Percentiles rank a stretch among this genome's conserved stretches.
These are phyloP conservation scores for Neonectria faginata DNA, from an alignment of 2,329 filamentous ascomycete species.

Conservation along the genomic window DNA sequence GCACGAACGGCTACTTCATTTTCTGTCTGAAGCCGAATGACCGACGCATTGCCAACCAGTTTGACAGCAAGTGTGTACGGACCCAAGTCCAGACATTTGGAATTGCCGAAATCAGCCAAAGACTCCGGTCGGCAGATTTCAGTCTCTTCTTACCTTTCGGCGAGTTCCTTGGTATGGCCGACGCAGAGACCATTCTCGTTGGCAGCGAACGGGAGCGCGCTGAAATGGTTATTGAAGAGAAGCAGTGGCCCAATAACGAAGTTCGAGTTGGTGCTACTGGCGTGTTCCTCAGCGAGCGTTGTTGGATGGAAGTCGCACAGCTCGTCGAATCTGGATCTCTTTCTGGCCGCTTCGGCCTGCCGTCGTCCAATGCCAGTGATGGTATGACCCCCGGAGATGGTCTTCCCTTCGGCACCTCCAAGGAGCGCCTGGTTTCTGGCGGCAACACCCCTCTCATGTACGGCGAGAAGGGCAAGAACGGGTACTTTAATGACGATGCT, in stretches of 20 bases:
- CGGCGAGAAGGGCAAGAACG: slow-evolving; percentile 80
- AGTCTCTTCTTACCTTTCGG: slow-evolving; percentile 95
- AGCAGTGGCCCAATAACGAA: slow-evolving; percentile 92
- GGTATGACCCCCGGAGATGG: slow-evolving; percentile 69
- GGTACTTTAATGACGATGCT: slow-evolving; percentile 90
- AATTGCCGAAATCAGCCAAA: slow-evolving; percentile 95
- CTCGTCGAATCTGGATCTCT: slow-evolving; percentile 72
- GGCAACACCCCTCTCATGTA: slow-evolving; percentile 70
- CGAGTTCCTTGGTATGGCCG: slow-evolving; percentile 91
- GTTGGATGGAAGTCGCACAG: slow-evolving; percentile 91
- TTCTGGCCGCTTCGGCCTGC: slow-evolving; percentile 52
- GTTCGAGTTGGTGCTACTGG: slow-evolving; percentile 91
- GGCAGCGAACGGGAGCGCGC: slow-evolving; percentile 93
- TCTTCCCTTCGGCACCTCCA: slow-evolving; percentile 71
- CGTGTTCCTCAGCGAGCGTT: slow-evolving; percentile 93
- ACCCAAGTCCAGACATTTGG: slow-evolving; percentile 95
- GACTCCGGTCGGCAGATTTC: slow-evolving; percentile 92
- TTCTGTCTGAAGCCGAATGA: slow-evolving; percentile 99
- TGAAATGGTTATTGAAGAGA: slow-evolving; percentile 90
- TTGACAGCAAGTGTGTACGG: slow-evolving; percentile 97
- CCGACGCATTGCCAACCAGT: slow-evolving; percentile 95
- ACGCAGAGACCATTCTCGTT: slow-evolving; percentile 85
- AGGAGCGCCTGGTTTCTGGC: slow-evolving; percentile 67
- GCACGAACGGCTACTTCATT: slow-evolving; percentile 94
- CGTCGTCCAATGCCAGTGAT: slow-evolving; percentile 70